These are phyloP conservation scores for Chlorella sp. DNA, from an alignment of 139 green algal species.

Conservation along the genomic window DNA sequence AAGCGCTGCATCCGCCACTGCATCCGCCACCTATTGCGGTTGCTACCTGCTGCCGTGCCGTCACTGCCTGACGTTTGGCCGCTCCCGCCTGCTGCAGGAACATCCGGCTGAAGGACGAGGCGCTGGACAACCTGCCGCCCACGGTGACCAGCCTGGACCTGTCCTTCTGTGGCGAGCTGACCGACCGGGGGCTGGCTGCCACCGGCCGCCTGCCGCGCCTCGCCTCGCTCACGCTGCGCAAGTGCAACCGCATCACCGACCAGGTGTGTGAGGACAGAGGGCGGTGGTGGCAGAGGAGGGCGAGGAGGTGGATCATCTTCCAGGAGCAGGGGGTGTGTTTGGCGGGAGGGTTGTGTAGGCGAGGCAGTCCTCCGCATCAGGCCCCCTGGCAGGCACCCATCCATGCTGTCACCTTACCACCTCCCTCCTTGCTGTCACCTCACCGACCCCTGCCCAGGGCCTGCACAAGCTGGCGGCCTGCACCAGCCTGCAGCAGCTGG, in stretches of 20 bases:
- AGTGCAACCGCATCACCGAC: constrained; percentile 24
- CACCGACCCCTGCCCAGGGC: no score
- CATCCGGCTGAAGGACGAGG: constrained; percentile 17
- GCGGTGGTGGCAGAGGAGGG: no score
- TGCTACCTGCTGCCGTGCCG: no score
- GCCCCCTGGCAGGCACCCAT: neutral
- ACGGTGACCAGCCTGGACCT: constrained; percentile 27
- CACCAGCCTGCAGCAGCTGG: constrained; percentile 14
- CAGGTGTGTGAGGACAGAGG: neutral
- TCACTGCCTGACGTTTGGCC: no score
- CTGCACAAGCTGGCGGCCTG: constrained; percentile 3
- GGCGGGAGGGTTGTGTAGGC: neutral
- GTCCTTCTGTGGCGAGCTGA: constrained; percentile 20
- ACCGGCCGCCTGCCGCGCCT: neutral
- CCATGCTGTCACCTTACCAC: neutral
- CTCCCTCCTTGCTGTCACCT: neutral
- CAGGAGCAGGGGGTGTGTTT: neutral
- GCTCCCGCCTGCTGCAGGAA: no score
- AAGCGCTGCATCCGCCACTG: no score
- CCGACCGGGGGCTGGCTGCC: constrained; percentile 1
- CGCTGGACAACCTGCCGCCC: constrained; percentile 27
- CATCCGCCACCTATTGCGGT: no score
- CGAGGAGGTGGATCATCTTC: neutral
- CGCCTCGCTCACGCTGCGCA: constrained; percentile 3
- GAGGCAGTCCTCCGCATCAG: neutral